These are phyloP conservation scores for Exserohilum turcica DNA, from an alignment of 2,329 filamentous ascomycete species.

Conservation along the genomic window DNA sequence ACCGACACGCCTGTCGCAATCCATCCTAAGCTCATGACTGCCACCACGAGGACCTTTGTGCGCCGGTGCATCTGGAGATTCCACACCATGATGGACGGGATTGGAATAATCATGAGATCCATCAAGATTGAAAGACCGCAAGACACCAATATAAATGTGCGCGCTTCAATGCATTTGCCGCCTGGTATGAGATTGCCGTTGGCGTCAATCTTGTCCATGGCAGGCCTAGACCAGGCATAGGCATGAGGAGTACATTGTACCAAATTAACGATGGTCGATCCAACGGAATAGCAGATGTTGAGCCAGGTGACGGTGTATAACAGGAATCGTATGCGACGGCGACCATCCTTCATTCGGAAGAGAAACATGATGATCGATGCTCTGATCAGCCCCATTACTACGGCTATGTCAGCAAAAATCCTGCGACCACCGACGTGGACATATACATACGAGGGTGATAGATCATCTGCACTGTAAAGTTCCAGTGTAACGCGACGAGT, in stretches of 20 bases:
- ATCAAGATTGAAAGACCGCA: slow-evolving; percentile 46
- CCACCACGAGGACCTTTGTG: slow-evolving; percentile 42
- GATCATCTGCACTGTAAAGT: slow-evolving; percentile 45
- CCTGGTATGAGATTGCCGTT: slow-evolving; percentile 33
- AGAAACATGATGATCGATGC: slow-evolving; percentile 48
- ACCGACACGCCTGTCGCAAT: slow-evolving; percentile 43
- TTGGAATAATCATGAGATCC: slow-evolving; percentile 49
- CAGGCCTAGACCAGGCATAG: slow-evolving; percentile 36
- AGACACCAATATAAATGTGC: slow-evolving; percentile 42
- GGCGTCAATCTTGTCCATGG: slow-evolving; percentile 38
- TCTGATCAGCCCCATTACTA: slow-evolving; percentile 43
- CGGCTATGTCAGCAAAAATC: slow-evolving; percentile 1
- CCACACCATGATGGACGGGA: slow-evolving; percentile 53
- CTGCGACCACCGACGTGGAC: neutral
- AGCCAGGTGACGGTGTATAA: slow-evolving; percentile 43
- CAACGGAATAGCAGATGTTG: slow-evolving; percentile 43
- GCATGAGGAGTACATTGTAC: slow-evolving; percentile 43
- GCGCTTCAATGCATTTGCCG: slow-evolving; percentile 42
- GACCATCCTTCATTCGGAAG: slow-evolving; percentile 43
- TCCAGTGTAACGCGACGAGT: slow-evolving; percentile 38
- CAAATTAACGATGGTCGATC: slow-evolving; percentile 43
- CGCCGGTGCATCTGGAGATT: slow-evolving; percentile 49
- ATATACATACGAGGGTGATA: slow-evolving; percentile 39
- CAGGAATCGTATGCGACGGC: slow-evolving; percentile 35
- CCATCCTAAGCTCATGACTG: slow-evolving; percentile 45